A percentile compares a stretch with the other conserved stretches of the same genome.
These are phyloP conservation scores for Calonectria honghensis DNA, from an alignment of 2,329 filamentous ascomycete genomes.

Conservation along the genomic window DNA sequence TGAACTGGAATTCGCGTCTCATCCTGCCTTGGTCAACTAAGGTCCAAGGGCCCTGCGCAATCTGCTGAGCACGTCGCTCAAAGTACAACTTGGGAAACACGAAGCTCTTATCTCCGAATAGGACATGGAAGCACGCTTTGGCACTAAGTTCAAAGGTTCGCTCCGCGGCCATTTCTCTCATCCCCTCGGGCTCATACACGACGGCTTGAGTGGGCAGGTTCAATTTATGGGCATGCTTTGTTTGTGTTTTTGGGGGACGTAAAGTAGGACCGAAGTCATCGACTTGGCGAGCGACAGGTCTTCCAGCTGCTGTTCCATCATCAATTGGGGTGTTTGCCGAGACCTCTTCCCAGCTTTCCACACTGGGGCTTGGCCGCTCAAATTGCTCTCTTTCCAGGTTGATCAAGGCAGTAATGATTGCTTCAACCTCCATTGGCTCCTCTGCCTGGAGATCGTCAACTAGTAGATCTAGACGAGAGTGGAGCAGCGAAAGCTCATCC, in stretches of 20 bases:
- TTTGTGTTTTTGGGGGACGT: slow-evolving; percentile 58
- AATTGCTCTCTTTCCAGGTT: slow-evolving; percentile 81
- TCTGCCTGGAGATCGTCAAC: slow-evolving; percentile 86
- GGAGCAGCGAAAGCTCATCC: slow-evolving; percentile 88
- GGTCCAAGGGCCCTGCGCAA: slow-evolving; percentile 91
- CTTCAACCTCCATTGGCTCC: slow-evolving; percentile 80
- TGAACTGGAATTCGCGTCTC: slow-evolving; percentile 87
- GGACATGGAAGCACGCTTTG: slow-evolving; percentile 95
- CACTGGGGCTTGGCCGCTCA: slow-evolving; percentile 78
- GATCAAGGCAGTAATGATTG: slow-evolving; percentile 82
- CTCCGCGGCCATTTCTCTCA: slow-evolving; percentile 84
- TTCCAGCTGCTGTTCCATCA: slow-evolving; percentile 66
- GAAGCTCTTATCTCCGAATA: slow-evolving; percentile 97
- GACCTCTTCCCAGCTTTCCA: slow-evolving; percentile 94
- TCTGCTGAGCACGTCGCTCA: slow-evolving; percentile 85
- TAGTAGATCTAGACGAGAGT: slow-evolving; percentile 88
- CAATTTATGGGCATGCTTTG: slow-evolving; percentile 78
- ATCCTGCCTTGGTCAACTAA: slow-evolving; percentile 81
- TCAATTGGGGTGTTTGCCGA: slow-evolving; percentile 77
- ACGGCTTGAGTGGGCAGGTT: slow-evolving; percentile 89
- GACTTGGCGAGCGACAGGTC: slow-evolving; percentile 57
- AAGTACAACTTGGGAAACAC: slow-evolving; percentile 94
- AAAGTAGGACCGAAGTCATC: slow-evolving; percentile 61
- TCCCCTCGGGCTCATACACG: slow-evolving; percentile 87
- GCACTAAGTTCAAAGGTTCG: slow-evolving; percentile 92